Conservation (phyloP, 1,139 yeast genomes). For the Sugiyamaella neomexicana region DNA sequence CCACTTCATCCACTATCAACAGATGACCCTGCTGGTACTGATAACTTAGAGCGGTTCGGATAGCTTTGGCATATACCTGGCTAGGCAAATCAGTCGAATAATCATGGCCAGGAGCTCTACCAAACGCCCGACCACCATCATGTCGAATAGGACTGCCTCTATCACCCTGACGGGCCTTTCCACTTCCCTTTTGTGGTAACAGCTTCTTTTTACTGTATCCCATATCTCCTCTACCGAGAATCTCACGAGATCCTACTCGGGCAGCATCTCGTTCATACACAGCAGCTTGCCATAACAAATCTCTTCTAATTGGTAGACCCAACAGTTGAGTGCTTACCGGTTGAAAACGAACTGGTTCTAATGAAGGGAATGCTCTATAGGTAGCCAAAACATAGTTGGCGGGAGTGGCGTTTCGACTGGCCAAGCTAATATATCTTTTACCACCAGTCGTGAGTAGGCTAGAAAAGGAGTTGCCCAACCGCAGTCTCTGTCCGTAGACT, state of each 20-base stretch:
- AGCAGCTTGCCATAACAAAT: constrained; percentile 90
- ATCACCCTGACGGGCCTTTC: constrained; percentile 95
- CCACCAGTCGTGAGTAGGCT: too few relatives aligned
- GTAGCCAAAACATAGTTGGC: constrained; percentile 81
- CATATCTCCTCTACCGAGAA: constrained; percentile 81
- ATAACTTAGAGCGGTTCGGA: constrained; percentile 77
- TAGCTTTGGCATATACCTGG: constrained; percentile 72
- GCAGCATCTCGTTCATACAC: constrained; percentile 86
- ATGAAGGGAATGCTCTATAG: constrained; percentile 79
- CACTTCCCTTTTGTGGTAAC: constrained; percentile 89
- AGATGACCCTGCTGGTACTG: constrained; percentile 75
- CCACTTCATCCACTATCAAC: constrained; percentile 62
- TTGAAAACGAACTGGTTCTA: constrained; percentile 75
- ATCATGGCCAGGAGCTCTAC: constrained; percentile 79
- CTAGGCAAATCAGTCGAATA: constrained; percentile 79
- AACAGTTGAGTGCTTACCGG: constrained; percentile 73
- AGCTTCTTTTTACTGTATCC: constrained; percentile 83
- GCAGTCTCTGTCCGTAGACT: constrained; percentile 4
- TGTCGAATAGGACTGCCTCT: constrained; percentile 90
- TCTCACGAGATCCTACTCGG: constrained; percentile 87
- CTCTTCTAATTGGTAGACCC: constrained; percentile 80
- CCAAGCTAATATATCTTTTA: constrained; percentile 10
- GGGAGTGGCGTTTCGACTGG: constrained; percentile 45
- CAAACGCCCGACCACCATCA: constrained; percentile 89
- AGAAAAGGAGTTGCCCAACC: too few relatives aligned